Evolutionary conservation across 805 yeast genomes (phyloP).

Genomic region (Naumovozyma dairenensis): DNA sequence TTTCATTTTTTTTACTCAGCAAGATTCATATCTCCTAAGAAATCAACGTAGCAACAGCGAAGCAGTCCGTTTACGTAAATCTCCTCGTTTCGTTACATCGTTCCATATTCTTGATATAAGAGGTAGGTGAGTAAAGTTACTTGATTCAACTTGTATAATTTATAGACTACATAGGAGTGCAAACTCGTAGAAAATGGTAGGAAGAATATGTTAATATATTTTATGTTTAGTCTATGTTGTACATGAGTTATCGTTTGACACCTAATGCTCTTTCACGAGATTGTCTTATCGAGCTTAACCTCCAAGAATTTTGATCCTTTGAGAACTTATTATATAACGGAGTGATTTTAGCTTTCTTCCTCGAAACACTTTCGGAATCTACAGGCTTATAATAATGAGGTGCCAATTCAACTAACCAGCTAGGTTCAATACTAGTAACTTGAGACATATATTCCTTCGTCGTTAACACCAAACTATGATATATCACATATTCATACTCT

Average conservation of each 20-base stretch:
- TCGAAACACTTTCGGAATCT: constrained; percentile 43
- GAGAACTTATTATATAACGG: constrained; percentile 60
- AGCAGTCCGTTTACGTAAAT: no score
- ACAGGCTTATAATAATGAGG: constrained; percentile 64
- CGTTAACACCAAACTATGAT: constrained; percentile 74
- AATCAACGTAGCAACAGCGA: no score
- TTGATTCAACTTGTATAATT: no score
- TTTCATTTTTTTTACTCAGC: no score
- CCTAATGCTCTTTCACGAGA: constrained; percentile 26
- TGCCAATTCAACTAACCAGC: constrained; percentile 63
- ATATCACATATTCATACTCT: constrained; percentile 68
- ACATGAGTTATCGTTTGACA: constrained; percentile 12
- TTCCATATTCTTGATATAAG: no score
- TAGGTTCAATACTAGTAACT: constrained; percentile 70
- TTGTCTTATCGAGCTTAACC: constrained; percentile 43
- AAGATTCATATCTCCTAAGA: no score
- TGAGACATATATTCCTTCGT: constrained; percentile 88
- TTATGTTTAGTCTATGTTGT: no score
- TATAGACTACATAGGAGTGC: no score
- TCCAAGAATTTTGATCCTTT: constrained; percentile 62
- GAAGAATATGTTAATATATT: no score
- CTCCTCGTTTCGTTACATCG: no score
- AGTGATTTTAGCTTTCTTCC: constrained; percentile 54
- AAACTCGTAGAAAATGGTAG: no score
- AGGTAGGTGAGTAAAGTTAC: no score